phyloP scores from a whole-genome alignment of 75 land plant genomes.

The Pinus albicaulis region DNA sequence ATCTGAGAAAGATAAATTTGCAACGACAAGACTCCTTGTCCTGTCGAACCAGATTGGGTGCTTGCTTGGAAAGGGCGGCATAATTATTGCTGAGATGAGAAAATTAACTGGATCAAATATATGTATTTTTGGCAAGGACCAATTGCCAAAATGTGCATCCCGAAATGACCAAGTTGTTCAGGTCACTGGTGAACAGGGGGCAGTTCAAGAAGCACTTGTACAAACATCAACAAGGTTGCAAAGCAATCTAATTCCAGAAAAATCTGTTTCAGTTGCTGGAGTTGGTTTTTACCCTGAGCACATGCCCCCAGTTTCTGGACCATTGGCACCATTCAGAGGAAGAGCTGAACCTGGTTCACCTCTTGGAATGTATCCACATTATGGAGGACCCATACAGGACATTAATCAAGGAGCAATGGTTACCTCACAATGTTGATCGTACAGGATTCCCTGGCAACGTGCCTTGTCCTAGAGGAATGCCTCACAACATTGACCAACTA shows the following conservation, averaged over 20 bases:
- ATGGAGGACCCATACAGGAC: conserved; percentile 25
- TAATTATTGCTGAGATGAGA: conserved; percentile 79
- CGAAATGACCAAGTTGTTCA: too few relatives aligned
- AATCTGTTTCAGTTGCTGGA: conserved; percentile 20
- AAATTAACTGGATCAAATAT: conserved; percentile 64
- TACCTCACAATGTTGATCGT: conserved; percentile 24
- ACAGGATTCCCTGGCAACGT: not conserved
- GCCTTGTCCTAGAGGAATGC: too few relatives aligned
- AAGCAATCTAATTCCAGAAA: conserved; percentile 43
- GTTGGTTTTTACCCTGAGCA: conserved; percentile 34
- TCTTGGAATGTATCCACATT: conserved; percentile 31
- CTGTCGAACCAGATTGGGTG: conserved; percentile 25
- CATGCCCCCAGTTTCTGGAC: conserved; percentile 24
- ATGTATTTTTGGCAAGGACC: conserved; percentile 65
- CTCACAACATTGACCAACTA: too few relatives aligned
- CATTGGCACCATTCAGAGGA: conserved; percentile 36
- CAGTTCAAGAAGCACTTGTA: conserved; percentile 65
- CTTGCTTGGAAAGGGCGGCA: too few relatives aligned
- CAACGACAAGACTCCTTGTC: conserved; percentile 57
- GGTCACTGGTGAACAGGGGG: too few relatives aligned
- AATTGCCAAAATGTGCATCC: conserved; percentile 58
- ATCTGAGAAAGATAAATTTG: conserved; percentile 29
- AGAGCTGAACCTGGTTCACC: conserved; percentile 46
- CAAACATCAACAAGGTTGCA: conserved; percentile 60
- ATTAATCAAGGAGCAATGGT: conserved; percentile 30